These are phyloP conservation scores for Hanseniaspora sp. DNA, from an alignment of 1,139 yeast genomes.

Conservation along the genomic window DNA sequence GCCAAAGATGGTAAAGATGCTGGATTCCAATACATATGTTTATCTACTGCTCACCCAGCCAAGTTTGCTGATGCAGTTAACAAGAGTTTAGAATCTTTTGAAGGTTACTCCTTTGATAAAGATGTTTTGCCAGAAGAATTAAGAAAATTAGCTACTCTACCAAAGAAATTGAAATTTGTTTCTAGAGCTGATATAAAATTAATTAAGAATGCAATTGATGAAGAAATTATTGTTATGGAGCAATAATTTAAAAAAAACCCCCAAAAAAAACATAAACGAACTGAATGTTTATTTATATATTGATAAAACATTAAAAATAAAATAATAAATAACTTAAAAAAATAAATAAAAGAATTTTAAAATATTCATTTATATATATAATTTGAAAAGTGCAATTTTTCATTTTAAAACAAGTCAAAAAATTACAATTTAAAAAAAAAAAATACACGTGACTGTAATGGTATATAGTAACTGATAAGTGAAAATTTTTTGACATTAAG, in stretches of 20 bases:
- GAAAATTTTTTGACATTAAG: too few species aligned
- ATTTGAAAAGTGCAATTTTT: too few species aligned
- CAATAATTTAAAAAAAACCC: slow-evolving; percentile 20
- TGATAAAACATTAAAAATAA: not conserved
- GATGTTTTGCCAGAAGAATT: slow-evolving; percentile 86
- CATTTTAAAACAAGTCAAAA: too few species aligned
- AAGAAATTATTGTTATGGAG: slow-evolving; percentile 48
- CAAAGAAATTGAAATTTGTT: slow-evolving; percentile 65
- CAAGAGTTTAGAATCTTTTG: slow-evolving; percentile 52
- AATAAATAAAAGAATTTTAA: too few species aligned
- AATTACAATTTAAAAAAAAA: too few species aligned
- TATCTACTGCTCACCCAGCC: slow-evolving; percentile 97
- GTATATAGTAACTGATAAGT: too few species aligned
- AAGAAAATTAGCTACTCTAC: slow-evolving; percentile 55
- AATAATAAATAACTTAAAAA: not conserved
- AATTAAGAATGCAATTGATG: slow-evolving; percentile 63
- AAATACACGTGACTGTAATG: too few species aligned
- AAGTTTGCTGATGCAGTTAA: slow-evolving; percentile 94
- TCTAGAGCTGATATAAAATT: slow-evolving; percentile 62
- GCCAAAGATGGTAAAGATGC: slow-evolving; percentile 37
- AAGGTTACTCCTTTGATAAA: slow-evolving; percentile 70
- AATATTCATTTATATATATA: too few species aligned
- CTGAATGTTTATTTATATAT: too few species aligned
- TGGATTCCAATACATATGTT: slow-evolving; percentile 51
- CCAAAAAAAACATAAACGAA: not conserved